phyloP scores from a whole-genome alignment of 306 rosid species.

The Fagus crenata region DNA sequence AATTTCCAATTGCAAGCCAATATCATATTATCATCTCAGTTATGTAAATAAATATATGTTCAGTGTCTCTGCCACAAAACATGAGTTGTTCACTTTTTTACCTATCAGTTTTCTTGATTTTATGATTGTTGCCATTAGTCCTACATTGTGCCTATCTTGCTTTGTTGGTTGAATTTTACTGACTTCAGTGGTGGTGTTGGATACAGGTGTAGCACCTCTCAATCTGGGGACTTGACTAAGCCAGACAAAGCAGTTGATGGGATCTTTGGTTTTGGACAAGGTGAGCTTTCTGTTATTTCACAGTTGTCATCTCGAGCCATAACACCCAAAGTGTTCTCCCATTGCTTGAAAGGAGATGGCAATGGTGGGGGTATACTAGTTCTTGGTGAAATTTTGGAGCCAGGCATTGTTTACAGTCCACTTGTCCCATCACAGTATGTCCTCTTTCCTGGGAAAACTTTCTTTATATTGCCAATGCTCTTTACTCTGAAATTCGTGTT shows the following conservation, averaged over 20 bases:
- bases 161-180: constrained; percentile 28
- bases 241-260: constrained; percentile 93
- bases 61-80: too few relatives aligned
- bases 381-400: constrained; percentile 98
- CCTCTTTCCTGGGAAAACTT: constrained; percentile 40
- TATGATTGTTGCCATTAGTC: constrained; percentile 12
- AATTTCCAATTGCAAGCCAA: too few relatives aligned
- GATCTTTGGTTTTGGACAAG: constrained; percentile 92
- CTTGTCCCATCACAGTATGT: constrained; percentile 95
- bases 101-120: constrained; percentile 16
- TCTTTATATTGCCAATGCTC: constrained; percentile 6
- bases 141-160: constrained; percentile 10
- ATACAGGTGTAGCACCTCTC: constrained; percentile 85
- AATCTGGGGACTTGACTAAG: constrained; percentile 82
- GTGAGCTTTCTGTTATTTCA: constrained; percentile 77
- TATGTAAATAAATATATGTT: not conserved
- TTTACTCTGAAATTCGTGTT: not conserved
- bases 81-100: constrained; percentile 13
- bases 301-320: constrained; percentile 79
- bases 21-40: not conserved
- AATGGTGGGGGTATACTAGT: constrained; percentile 93
- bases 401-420: constrained; percentile 86
- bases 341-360: constrained; percentile 87
- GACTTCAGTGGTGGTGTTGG: constrained; percentile 36
- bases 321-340: constrained; percentile 90